A percentile compares a stretch with the other conserved stretches of the same genome.
Evolutionary conservation across 2,329 filamentous ascomycete genomes (phyloP).

Genomic region (Aspergillus calidoustus): DNA sequence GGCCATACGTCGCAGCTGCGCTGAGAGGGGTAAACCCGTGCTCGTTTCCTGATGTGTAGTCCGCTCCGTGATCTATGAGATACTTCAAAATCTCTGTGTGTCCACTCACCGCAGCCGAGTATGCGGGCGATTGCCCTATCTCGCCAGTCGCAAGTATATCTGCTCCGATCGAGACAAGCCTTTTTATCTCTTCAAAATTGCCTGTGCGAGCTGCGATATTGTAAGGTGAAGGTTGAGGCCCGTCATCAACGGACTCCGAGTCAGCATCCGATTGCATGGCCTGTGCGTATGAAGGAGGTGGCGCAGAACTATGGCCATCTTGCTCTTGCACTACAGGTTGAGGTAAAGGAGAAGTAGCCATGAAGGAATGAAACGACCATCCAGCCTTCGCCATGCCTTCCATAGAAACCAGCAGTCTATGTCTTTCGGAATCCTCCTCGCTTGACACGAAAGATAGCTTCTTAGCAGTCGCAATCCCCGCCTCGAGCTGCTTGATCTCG

Average conservation of each 20-base stretch:
- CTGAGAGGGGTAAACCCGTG: constrained; percentile 8
- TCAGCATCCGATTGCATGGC: background rate
- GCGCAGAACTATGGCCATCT: background rate
- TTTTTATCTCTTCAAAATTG: constrained; percentile 3
- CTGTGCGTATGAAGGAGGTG: constrained; percentile 1
- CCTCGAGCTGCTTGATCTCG: constrained; percentile 6
- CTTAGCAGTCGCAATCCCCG: background rate
- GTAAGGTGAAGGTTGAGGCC: background rate
- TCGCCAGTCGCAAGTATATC: constrained; percentile 4
- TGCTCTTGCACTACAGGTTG: background rate
- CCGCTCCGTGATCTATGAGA: constrained; percentile 4
- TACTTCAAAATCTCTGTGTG: constrained; percentile 2
- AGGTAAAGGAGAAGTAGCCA: background rate
- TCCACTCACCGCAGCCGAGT: constrained; percentile 1
- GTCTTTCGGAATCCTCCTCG: background rate
- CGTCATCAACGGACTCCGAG: background rate
- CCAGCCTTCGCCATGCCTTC: background rate
- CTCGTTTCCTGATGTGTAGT: constrained; percentile 1
- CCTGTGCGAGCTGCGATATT: background rate
- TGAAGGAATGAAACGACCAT: background rate
- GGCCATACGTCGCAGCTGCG: constrained; percentile 2
- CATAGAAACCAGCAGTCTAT: background rate
- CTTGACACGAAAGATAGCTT: background rate
- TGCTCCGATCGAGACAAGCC: background rate
- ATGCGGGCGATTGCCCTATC: constrained; percentile 8